A percentile compares a stretch with the other conserved stretches of the same genome.
phyloP scores from a whole-genome alignment of 805 yeast genomes.

The Zygoascus bituminiphila region DNA sequence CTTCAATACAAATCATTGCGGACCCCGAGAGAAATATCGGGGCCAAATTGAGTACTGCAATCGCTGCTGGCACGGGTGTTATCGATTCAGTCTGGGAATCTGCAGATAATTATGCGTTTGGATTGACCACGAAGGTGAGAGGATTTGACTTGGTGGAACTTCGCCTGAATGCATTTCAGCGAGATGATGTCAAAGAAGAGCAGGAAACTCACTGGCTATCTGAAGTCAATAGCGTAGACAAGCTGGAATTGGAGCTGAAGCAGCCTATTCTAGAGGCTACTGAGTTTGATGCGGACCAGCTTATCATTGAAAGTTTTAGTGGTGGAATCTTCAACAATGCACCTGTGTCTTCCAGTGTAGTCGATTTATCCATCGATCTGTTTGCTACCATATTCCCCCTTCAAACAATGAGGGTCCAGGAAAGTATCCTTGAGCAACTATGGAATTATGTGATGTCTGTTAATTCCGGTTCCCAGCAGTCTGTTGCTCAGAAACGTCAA shows the following conservation, averaged over 20 bases:
- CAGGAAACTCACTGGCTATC: slow-evolving; percentile 21
- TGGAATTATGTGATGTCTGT: slow-evolving; percentile 39
- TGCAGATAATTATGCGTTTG: slow-evolving; percentile 35
- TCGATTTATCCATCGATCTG: slow-evolving; percentile 74
- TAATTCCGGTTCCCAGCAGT: slow-evolving; percentile 9
- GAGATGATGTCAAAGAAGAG: slow-evolving; percentile 10
- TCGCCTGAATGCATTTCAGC: slow-evolving; percentile 7
- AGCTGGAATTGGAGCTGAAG: slow-evolving; percentile 17
- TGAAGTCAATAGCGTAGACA: slow-evolving; percentile 14
- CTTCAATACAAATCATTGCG: slow-evolving; percentile 27
- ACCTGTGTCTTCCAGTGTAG: slow-evolving; percentile 39
- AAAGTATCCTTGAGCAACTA: slow-evolving; percentile 76
- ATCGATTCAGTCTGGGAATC: slow-evolving; percentile 29
- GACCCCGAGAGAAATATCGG: slow-evolving; percentile 26
- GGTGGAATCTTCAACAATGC: slow-evolving; percentile 10
- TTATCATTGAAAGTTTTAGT: slow-evolving; percentile 10
- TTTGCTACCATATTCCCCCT: slow-evolving; percentile 64
- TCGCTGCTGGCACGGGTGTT: slow-evolving; percentile 24
- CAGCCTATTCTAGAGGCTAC: slow-evolving; percentile 21
- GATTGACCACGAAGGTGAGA: slow-evolving; percentile 33
- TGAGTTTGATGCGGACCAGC: slow-evolving; percentile 21
- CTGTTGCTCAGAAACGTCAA: slow-evolving; percentile 15
- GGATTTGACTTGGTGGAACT: slow-evolving; percentile 17
- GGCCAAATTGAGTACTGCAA: slow-evolving; percentile 22
- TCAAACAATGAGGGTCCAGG: slow-evolving; percentile 71